Evolutionary conservation across 805 yeast genomes (phyloP).

Genomic region (Candida morakotiae): DNA sequence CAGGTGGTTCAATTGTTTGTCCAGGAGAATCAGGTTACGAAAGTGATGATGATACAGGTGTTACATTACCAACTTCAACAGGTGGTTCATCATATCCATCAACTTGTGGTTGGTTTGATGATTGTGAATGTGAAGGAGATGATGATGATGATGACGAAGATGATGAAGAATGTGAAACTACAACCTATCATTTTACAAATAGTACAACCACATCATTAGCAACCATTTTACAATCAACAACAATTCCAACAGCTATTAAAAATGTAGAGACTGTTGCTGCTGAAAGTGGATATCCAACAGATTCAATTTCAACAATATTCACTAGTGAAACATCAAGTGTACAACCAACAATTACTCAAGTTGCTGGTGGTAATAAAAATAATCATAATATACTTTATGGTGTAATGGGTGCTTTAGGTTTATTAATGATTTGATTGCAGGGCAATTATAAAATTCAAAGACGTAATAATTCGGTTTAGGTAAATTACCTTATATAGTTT

Average conservation of each 20-base stretch:
- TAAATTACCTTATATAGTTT: not conserved
- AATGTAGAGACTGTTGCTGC: slow-evolving; percentile 2
- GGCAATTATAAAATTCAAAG: slow-evolving; percentile 6
- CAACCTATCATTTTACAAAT: not conserved
- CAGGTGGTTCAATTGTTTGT: slow-evolving; percentile 8
- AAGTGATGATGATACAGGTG: slow-evolving; percentile 10
- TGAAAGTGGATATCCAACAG: not conserved
- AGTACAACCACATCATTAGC: not conserved
- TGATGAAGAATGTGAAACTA: slow-evolving; percentile 6
- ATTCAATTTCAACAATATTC: slow-evolving; percentile 1
- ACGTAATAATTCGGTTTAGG: not conserved
- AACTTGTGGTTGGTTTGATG: slow-evolving; percentile 8
- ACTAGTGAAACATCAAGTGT: not conserved
- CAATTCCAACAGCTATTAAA: slow-evolving; percentile 3
- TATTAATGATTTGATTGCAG: slow-evolving; percentile 9
- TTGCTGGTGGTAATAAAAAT: not conserved
- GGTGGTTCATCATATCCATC: slow-evolving; percentile 2
- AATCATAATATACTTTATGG: slow-evolving; percentile 3
- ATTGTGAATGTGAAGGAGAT: slow-evolving; percentile 8
- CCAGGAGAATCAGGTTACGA: slow-evolving; percentile 14
- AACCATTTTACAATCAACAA: not conserved
- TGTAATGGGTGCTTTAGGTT: slow-evolving; percentile 3
- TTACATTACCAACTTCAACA: not conserved
- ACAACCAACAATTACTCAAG: slow-evolving; percentile 1
- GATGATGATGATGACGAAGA: slow-evolving; percentile 6